Base-by-base conservation (phyloP, 2,329 filamentous ascomycete genomes). In the Mariannaea sp. region DNA sequence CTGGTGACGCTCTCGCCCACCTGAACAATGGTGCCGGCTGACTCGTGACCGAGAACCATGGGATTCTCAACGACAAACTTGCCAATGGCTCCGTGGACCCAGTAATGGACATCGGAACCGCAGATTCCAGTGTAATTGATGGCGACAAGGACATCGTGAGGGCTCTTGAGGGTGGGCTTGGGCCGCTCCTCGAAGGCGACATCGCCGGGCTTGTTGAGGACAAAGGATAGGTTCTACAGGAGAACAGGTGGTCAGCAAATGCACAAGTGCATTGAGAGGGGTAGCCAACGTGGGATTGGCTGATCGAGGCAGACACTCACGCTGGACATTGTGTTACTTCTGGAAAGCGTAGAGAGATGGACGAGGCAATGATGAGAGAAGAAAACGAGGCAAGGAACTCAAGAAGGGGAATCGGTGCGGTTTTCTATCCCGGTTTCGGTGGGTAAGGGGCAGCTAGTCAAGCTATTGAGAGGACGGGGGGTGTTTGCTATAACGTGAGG, bases 111-210 rank as follows among this genome's bases (percentile, higher is more conserved):
- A 73, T 95, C 90, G 55, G 87, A 90, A 52, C 90, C 90, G 77
- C 91, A 95, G 74, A 96, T 94, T 64, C 90, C 90, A 3, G 90
- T 95, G 79, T 87, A 93, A 76, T 88, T 88, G 64, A 93, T 81
- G 68, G 88, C 85, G 59, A 95, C 85, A 65, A 93, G 81, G 61
- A 95, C 90, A 71, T 93, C 87, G 77, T 92, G 81, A 17, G 84
- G 80, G 46, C 78, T 77, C 58, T 81, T 73, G 64, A 94, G 76
- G 53, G 81, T 73, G 36, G 91, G 91, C 50, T 91, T 74, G 7
- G 90, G 89, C 7, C 87, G 84, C 69, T 93, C 86, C 74, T 87
- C 85, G 75, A 86, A 95, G 59, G 78, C 76, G 65, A 95, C 87
- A 65, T 87, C 81, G 71, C 85, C 80, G 56, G 86, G 80, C 64